A percentile compares a stretch with the other conserved stretches of the same genome.
These are phyloP conservation scores for Sugiyamaella neomexicana DNA, from an alignment of 1,139 yeast genomes.

Conservation along the genomic window DNA sequence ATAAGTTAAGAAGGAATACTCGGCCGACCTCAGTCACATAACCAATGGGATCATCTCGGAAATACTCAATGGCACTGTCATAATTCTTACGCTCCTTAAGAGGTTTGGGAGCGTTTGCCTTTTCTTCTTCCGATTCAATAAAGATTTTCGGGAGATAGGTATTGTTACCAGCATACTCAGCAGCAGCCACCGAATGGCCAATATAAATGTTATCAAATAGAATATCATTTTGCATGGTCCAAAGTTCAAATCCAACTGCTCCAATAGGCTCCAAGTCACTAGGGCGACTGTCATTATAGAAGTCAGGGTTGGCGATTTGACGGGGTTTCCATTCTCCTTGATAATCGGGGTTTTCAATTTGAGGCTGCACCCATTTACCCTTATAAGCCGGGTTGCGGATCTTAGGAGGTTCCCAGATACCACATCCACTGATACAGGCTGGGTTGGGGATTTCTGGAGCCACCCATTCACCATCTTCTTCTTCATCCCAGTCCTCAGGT, in stretches of 20 bases:
- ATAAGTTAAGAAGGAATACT: slow-evolving; percentile 38
- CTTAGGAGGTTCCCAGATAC: slow-evolving; percentile 65
- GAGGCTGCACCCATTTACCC: slow-evolving; percentile 77
- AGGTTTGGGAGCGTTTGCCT: slow-evolving; percentile 38
- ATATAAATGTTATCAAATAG: slow-evolving; percentile 81
- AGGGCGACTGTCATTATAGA: slow-evolving; percentile 59
- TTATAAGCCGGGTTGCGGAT: slow-evolving; percentile 66
- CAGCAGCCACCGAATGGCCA: slow-evolving; percentile 80
- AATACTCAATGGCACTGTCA: slow-evolving; percentile 34
- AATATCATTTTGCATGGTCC: slow-evolving; percentile 79
- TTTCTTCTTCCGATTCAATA: slow-evolving; percentile 49
- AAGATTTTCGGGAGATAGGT: slow-evolving; percentile 66
- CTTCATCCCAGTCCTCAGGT: slow-evolving; percentile 85
- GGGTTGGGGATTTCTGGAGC: slow-evolving; percentile 74
- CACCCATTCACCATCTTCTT: slow-evolving; percentile 81
- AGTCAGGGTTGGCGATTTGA: slow-evolving; percentile 65
- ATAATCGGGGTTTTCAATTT: slow-evolving; percentile 69
- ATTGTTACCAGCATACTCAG: slow-evolving; percentile 75
- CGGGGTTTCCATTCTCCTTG: slow-evolving; percentile 80
- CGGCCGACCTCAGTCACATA: slow-evolving; percentile 36
- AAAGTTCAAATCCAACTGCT: slow-evolving; percentile 83
- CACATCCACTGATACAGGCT: slow-evolving; percentile 73
- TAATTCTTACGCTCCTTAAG: slow-evolving; percentile 30
- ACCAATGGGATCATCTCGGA: slow-evolving; percentile 41
- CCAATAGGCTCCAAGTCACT: slow-evolving; percentile 68